A percentile compares a stretch with the other conserved stretches of the same genome.
Conservation (phyloP, 225 moss, liverwort and hornwort species). For the Bryum argenteum region DNA sequence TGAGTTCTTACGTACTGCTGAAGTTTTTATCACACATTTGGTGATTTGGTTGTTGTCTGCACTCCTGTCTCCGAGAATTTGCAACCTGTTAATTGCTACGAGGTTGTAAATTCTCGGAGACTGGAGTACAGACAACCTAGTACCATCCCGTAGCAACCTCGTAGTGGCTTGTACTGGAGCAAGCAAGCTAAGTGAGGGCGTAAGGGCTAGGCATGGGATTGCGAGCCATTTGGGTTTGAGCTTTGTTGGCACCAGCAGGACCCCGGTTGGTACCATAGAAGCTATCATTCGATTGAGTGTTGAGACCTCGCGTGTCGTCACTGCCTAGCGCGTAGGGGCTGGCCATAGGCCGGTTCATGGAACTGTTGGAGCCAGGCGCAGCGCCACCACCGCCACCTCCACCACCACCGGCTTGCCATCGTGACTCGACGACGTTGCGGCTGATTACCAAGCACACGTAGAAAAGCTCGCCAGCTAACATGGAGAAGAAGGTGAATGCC, state of each 20-base stretch:
- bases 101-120: too few relatives aligned
- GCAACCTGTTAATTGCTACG: too few relatives aligned
- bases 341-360: conserved; percentile 43
- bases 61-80: neutral
- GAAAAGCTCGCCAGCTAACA: conserved; percentile 43
- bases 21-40: too few relatives aligned
- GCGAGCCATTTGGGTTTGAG: conserved; percentile 56
- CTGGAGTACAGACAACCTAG: too few relatives aligned
- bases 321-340: conserved; percentile 53
- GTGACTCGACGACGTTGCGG: conserved; percentile 33
- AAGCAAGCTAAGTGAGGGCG: conserved; percentile 38
- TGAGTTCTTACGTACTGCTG: too few relatives aligned
- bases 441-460: conserved; percentile 52
- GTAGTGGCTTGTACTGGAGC: neutral
- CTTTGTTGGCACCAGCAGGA: conserved; percentile 35
- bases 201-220: conserved; percentile 53
- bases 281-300: conserved; percentile 40
- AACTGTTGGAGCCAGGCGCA: conserved; percentile 37
- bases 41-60: neutral
- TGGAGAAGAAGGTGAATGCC: conserved; percentile 73
- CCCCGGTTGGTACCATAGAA: conserved; percentile 50
- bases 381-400: conserved; percentile 24
- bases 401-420: conserved; percentile 47
- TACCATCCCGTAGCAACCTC: conserved; percentile 2
- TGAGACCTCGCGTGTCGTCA: conserved; percentile 39